A percentile compares a stretch with the other conserved stretches of the same genome.
phyloP scores from a whole-genome alignment of 257 asterid species.

The Solanum sitiens region DNA sequence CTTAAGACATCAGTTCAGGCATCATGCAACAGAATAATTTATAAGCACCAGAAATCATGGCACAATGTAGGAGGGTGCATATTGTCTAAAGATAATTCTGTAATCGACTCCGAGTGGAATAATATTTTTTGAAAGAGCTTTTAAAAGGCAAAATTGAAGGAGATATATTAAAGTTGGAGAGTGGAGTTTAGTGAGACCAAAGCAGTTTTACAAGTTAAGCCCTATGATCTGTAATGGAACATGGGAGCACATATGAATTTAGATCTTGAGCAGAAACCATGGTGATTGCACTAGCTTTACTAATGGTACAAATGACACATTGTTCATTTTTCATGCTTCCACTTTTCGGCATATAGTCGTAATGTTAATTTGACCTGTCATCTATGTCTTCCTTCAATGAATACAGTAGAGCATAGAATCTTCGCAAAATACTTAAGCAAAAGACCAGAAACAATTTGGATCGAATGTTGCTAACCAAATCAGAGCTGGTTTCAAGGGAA shows the following conservation, averaged over 20 bases:
- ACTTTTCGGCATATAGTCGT: neutral
- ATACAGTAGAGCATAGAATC: neutral
- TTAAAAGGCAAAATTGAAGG: neutral
- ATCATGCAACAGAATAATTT: neutral
- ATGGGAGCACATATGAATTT: neutral
- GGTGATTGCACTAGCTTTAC: neutral
- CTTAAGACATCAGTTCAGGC: neutral
- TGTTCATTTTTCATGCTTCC: neutral
- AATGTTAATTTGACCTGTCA: neutral
- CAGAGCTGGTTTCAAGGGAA: neutral
- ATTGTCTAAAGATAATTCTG: neutral
- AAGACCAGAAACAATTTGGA: neutral
- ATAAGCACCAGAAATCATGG: neutral
- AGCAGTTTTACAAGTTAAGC: neutral
- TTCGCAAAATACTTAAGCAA: neutral
- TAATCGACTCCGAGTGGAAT: neutral
- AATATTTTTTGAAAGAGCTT: neutral
- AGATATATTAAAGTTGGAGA: neutral
- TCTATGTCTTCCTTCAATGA: neutral
- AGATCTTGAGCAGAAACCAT: neutral
- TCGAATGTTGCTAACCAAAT: neutral
- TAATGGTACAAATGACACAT: neutral
- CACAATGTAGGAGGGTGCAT: neutral
- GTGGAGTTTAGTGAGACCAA: neutral
- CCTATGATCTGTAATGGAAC: neutral